Conservation (phyloP, 1,284 basidiomycete species). For the Naganishia albida region DNA sequence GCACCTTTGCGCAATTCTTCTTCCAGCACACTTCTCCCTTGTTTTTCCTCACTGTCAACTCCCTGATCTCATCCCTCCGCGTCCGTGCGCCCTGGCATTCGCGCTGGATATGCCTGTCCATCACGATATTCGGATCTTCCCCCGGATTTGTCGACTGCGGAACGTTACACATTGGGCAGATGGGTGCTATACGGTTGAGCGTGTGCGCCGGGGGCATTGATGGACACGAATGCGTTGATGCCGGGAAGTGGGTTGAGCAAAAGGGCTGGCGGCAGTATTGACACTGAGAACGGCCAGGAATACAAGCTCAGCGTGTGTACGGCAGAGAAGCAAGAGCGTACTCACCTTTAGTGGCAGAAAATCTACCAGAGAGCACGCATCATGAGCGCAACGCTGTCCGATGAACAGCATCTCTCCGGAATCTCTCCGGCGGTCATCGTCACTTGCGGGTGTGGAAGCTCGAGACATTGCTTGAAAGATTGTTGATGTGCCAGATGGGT, state of each 20-base stretch:
- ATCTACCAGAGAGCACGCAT: conserved; percentile 51
- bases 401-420: conserved; percentile 51
- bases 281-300: conserved; percentile 38
- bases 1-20: conserved; percentile 46
- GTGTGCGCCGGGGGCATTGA: conserved; percentile 49
- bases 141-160: conserved; percentile 41
- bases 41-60: conserved; percentile 43
- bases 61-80: conserved; percentile 40
- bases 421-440: conserved; percentile 22
- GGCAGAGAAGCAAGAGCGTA: background rate
- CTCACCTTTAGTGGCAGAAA: conserved; percentile 53
- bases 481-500: background rate
- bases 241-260: conserved; percentile 53
- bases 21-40: conserved; percentile 51
- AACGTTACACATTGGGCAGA: conserved; percentile 48
- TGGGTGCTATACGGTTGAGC: conserved; percentile 52
- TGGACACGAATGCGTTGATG: conserved; percentile 47
- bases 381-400: conserved; percentile 50
- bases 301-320: background rate
- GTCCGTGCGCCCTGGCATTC: conserved; percentile 48
- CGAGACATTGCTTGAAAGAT: conserved; percentile 6
- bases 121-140: conserved; percentile 49
- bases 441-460: conserved; percentile 17
- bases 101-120: conserved; percentile 45
- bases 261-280: conserved; percentile 52